phyloP scores from a whole-genome alignment of 495 filamentous ascomycete genomes.

The Aspergillus heteromorphus region DNA sequence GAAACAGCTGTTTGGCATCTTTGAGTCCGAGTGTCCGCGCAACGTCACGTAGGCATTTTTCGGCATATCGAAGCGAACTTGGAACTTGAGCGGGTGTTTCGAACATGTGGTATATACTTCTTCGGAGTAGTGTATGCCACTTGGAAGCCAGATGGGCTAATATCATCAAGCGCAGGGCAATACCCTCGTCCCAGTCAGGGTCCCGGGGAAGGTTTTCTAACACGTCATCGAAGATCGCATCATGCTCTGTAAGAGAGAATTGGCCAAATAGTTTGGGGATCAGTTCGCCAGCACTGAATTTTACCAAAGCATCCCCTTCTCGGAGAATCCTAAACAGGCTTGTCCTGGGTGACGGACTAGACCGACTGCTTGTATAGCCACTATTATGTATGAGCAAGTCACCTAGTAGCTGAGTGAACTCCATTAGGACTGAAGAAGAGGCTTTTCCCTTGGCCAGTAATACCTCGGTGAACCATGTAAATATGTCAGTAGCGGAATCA shows the following conservation, averaged over 20 bases:
- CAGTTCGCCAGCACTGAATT: constrained; percentile 62
- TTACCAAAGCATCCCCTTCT: constrained; percentile 63
- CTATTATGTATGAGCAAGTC: constrained; percentile 59
- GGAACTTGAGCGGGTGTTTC: constrained; percentile 72
- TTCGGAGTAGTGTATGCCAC: constrained; percentile 77
- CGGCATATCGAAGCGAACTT: constrained; percentile 60
- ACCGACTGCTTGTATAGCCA: constrained; percentile 50
- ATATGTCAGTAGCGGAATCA: constrained; percentile 65
- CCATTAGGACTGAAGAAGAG: constrained; percentile 61
- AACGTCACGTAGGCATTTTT: constrained; percentile 60
- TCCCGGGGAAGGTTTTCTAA: constrained; percentile 67
- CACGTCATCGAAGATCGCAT: constrained; percentile 74
- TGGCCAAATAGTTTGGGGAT: constrained; percentile 74
- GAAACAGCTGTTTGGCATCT: constrained; percentile 65
- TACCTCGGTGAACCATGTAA: constrained; percentile 66
- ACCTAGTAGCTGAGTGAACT: constrained; percentile 61
- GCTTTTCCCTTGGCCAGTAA: constrained; percentile 57
- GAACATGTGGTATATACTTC: constrained; percentile 86
- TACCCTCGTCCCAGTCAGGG: constrained; percentile 68
- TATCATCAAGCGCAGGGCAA: constrained; percentile 74
- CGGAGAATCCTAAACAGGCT: constrained; percentile 68
- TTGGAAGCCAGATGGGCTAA: constrained; percentile 66
- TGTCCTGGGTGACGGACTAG: constrained; percentile 63
- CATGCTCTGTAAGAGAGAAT: constrained; percentile 72
- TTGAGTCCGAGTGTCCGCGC: constrained; percentile 58